Base-by-base conservation (phyloP, 768 basidiomycete genomes). In the Auricularia auricula-judae region DNA sequence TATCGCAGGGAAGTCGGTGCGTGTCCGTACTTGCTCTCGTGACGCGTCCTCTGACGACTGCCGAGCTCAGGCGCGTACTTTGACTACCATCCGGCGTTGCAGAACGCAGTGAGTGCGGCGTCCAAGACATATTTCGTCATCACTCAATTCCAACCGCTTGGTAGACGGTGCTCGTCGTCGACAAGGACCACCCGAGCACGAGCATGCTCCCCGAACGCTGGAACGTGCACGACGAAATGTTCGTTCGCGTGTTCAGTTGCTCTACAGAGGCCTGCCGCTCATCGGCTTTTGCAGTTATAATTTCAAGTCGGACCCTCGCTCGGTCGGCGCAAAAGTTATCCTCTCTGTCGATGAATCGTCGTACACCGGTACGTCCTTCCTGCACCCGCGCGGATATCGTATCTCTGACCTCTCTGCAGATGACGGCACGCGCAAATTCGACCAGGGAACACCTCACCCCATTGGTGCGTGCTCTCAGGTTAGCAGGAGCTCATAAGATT, bases 381-480 rank as follows among this genome's bases (percentile, higher is more conserved):
- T 18, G 47, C 0, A 18, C 47, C 0, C 3, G 14, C 47, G 18
- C 2, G 3, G 21, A 1, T 23, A 3, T 0, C 3, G 29, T 21
- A 47, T 44, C 21, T 34, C 43, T 62, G 18, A 14, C 10, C 35
- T 51, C 21, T 21, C 47, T 44, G 23, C 63, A 84, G 83, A 82
- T 70, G 72, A 73, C 33, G 81, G 79, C 18, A 71, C 72, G 2
- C 80, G 83, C 51, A 78, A 77, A 36, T 87, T 81, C 69, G 73
- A 86, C 67, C 84, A 89, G 70, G 91, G 91, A 12, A 76, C 72
- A 36, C 90, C 91, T 4, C 91, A 91, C 75, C 92, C 92, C 2
- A 82, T 85, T 42, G 39, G 39, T 42, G 39, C 39, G 39, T 42
- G 39, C 29, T 29, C 29, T 29, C 29, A 68, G 88, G 89, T 86